phyloP scores from a whole-genome alignment of 768 basidiomycete genomes.

The Leccinum truebloodii region DNA sequence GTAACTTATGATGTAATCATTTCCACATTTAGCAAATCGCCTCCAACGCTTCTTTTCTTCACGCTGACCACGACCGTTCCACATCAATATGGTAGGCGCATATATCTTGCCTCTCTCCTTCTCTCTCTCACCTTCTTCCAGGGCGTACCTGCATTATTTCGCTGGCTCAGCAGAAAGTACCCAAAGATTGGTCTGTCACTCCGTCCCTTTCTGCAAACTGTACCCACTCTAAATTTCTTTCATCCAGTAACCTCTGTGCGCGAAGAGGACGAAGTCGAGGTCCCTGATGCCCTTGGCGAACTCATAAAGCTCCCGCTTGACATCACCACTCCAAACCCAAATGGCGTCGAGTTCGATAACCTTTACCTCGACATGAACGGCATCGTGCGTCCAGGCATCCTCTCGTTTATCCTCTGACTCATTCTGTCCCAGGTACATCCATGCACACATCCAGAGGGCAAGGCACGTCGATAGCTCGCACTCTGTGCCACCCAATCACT shows the following conservation, averaged over 20 bases:
- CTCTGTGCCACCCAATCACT: background rate
- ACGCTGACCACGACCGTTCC: background rate
- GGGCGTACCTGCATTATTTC: conserved; percentile 98
- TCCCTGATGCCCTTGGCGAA: conserved; percentile 67
- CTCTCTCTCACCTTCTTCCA: conserved; percentile 32
- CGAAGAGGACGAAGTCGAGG: conserved; percentile 79
- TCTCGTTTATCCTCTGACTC: background rate
- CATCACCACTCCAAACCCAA: conserved; percentile 85
- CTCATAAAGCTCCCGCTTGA: conserved; percentile 75
- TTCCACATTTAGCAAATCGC: conserved; percentile 11
- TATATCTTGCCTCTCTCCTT: background rate
- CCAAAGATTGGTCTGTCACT: conserved; percentile 83
- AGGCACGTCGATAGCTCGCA: conserved; percentile 44
- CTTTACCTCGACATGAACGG: conserved; percentile 99
- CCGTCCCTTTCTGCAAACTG: background rate
- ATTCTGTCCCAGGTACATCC: conserved; percentile 75
- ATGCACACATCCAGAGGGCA: conserved; percentile 98
- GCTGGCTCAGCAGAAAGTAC: conserved; percentile 99
- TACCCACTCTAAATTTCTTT: background rate
- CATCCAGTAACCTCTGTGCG: conserved; percentile 68
- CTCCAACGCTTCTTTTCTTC: background rate
- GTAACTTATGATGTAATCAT: conserved; percentile 21
- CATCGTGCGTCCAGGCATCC: conserved; percentile 57
- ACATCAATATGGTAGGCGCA: conserved; percentile 27
- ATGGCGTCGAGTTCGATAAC: conserved; percentile 93